Base-by-base conservation (phyloP, 169 alveolate genomes). In the Amoebophrya sp. region DNA sequence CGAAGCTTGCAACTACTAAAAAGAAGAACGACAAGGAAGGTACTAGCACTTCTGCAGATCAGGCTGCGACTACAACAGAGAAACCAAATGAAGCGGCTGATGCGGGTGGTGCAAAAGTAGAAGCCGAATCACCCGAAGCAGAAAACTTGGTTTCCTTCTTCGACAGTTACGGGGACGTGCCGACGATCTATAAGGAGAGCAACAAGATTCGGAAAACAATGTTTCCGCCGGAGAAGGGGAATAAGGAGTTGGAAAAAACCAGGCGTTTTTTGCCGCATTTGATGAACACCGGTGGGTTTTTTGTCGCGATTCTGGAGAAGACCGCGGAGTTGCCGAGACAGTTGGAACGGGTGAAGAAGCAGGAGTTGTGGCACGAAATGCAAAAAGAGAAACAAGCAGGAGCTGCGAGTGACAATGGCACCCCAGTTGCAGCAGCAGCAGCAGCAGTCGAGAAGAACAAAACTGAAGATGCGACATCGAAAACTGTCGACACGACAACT, bases 251-350 rank as follows among this genome's bases (percentile, higher is more conserved):
- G 83, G 32, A 25, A 7, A 18, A n/a, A 25, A 66, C 83, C 7
- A 2, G 83, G 77, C 96, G 99, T 92, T 95, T 98, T 33, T 94
- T 97, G 89, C 99, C 99, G n/a, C 98, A 97, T 92, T 98, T 97
- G 92, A 94, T 96, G 93, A 96, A 98, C 93, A 97, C 99, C 0
- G 97, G 98, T 55, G 98, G 98, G 33, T 97, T 97, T 92, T 97
- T 96, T 93, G 95, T 97, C n/a, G 96, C 98, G 32, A 93, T 97
- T 29, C 91, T 97, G 55, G 95, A 94, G 92, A 96, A 93, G 66
- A 40, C 29, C 32, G 54, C 77, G 33, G 91, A 90, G 23, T 77
- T 90, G 40, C 93, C 93, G 35, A 2, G 83, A 66, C 83, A 66
- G 83, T 25, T 25, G 18, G 83, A 66, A 2, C 83, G 83, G 10